Conservation (phyloP, 441 rosid genomes). For the Geranium incanum region DNA sequence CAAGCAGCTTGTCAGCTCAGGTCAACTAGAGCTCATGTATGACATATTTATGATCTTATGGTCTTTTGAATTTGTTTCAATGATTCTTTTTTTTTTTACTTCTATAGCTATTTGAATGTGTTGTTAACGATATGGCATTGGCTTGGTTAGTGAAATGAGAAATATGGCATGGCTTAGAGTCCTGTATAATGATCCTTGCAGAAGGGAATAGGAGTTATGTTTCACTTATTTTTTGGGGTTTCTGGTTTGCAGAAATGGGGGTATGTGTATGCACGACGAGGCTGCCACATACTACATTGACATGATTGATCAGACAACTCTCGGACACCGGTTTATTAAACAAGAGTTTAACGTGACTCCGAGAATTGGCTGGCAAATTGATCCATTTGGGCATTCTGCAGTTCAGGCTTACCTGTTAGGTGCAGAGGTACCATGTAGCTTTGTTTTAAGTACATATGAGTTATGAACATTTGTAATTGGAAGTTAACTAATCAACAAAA, state of each 20-base stretch:
- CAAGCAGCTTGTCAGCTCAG: conserved; percentile 60
- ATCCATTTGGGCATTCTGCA: conserved; percentile 99
- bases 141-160: no score
- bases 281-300: conserved; percentile 91
- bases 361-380: conserved; percentile 99
- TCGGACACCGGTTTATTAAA: conserved; percentile 78
- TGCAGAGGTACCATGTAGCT: conserved; percentile 48
- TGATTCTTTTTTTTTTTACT: neutral
- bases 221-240: neutral
- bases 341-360: conserved; percentile 83
- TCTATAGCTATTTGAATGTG: no score
- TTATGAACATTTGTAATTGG: neutral
- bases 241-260: conserved; percentile 73
- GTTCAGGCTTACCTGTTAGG: conserved; percentile 97
- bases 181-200: no score
- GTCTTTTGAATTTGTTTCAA: neutral
- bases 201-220: neutral
- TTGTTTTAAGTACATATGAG: neutral
- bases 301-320: conserved; percentile 97
- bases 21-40: conserved; percentile 98
- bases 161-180: no score
- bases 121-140: no score
- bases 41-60: neutral
- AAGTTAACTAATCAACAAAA: neutral
- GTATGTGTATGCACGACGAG: conserved; percentile 99